These are phyloP conservation scores for Alternaria novae-zelandiae DNA, from an alignment of 2,329 filamentous ascomycete genomes.

Conservation along the genomic window DNA sequence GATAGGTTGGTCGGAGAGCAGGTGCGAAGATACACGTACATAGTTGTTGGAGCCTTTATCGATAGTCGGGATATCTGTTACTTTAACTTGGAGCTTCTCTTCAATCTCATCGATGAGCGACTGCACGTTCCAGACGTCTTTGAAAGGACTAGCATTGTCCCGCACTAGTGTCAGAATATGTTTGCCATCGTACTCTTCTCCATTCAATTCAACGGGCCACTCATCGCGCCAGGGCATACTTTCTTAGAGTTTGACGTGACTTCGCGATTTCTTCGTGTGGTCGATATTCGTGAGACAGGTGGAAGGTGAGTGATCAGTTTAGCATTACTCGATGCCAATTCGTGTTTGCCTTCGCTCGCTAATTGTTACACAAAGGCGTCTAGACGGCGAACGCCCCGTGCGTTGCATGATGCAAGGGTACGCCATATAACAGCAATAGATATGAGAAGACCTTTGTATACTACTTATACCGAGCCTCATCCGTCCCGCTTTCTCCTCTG, in stretches of 20 bases:
- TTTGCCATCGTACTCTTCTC: background rate
- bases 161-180: background rate
- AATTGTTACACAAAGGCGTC: background rate
- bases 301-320: background rate
- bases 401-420: background rate
- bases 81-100: background rate
- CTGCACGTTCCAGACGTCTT: background rate
- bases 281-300: background rate
- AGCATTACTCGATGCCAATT: background rate
- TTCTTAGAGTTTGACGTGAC: background rate
- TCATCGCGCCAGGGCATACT: background rate
- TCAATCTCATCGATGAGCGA: background rate
- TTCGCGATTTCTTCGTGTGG: background rate
- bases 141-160: background rate
- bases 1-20: background rate
- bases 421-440: background rate
- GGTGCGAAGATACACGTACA: background rate
- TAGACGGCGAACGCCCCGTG: background rate
- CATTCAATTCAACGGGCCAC: background rate
- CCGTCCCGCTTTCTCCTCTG: background rate
- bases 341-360: background rate
- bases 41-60: background rate
- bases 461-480: background rate
- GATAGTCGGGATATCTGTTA: background rate
- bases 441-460: background rate